These are phyloP conservation scores for Backusella sp. DNA, from an alignment of 192 early-diverging fungal genomes.

Conservation along the genomic window DNA sequence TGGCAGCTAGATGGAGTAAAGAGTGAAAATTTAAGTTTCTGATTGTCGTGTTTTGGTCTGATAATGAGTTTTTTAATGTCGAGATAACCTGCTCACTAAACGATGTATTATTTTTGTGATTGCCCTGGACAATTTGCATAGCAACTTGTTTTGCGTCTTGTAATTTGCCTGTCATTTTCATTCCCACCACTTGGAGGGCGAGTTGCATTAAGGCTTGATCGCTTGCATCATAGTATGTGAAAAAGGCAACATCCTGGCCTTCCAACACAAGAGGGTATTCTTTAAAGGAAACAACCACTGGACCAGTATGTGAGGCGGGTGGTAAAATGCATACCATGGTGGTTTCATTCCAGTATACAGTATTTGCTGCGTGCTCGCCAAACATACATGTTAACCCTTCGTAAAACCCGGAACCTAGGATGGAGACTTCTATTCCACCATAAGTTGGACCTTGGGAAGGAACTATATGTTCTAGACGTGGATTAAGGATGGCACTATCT, in stretches of 20 bases:
- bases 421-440: constrained; percentile 84
- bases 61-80: not conserved
- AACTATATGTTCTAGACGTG: constrained; percentile 65
- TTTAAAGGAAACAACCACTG: constrained; percentile 59
- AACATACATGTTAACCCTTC: constrained; percentile 67
- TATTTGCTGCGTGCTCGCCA: constrained; percentile 69
- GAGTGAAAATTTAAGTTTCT: constrained; percentile 48
- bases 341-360: constrained; percentile 74
- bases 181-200: constrained; percentile 81
- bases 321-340: constrained; percentile 84
- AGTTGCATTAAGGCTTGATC: constrained; percentile 87
- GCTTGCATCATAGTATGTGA: constrained; percentile 49
- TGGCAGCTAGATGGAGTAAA: constrained; percentile 62
- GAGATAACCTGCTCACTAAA: not conserved
- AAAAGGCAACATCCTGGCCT: constrained; percentile 21
- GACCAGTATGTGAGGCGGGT: constrained; percentile 66
- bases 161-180: constrained; percentile 76
- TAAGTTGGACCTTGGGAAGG: constrained; percentile 80
- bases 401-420: constrained; percentile 82
- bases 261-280: constrained; percentile 38
- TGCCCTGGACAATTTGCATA: constrained; percentile 48
- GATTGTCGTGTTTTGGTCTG: not conserved
- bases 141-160: constrained; percentile 76
- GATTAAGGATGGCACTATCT: not conserved
- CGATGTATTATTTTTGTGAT: not conserved